Evolutionary conservation across 352 stramenopile species (phyloP).

Genomic region (Phytophthora podocarpi): DNA sequence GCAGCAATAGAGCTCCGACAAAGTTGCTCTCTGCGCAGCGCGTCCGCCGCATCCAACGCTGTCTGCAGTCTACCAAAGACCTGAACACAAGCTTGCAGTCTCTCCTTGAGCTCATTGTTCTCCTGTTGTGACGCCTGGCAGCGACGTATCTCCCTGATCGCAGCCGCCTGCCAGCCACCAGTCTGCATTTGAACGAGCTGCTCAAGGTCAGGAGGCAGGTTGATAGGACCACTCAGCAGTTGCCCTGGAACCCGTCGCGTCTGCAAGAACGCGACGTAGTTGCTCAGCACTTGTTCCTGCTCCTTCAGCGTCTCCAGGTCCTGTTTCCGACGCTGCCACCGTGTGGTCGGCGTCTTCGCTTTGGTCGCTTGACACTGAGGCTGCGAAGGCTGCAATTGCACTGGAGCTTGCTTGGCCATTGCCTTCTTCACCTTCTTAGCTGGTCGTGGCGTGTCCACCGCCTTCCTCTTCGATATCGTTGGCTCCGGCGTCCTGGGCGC

Average conservation of each 20-base stretch:
- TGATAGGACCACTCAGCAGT: background rate
- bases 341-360: background rate
- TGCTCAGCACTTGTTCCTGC: conserved; percentile 5
- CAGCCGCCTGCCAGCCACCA: conserved; percentile 13
- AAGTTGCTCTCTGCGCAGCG: conserved; percentile 7
- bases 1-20: conserved; percentile 9
- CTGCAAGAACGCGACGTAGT: conserved; percentile 15
- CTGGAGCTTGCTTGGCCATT: background rate
- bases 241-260: background rate
- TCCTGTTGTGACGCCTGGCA: conserved; percentile 9
- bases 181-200: conserved; percentile 12
- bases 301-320: conserved; percentile 24
- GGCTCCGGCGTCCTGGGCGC: conserved; percentile 1
- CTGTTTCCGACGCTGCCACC: conserved; percentile 29
- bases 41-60: conserved; percentile 4
- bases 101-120: conserved; percentile 22
- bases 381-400: background rate
- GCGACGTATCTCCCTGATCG: conserved; percentile 1
- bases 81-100: conserved; percentile 20
- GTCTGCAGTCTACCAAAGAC: conserved; percentile 18
- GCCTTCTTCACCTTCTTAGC: conserved; percentile 7
- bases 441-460: background rate
- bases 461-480: background rate
- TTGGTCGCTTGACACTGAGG: background rate
- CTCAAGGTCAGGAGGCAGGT: conserved; percentile 12